phyloP scores from a whole-genome alignment of 176 grass and related monocot species.

The Eleusine coracana region DNA sequence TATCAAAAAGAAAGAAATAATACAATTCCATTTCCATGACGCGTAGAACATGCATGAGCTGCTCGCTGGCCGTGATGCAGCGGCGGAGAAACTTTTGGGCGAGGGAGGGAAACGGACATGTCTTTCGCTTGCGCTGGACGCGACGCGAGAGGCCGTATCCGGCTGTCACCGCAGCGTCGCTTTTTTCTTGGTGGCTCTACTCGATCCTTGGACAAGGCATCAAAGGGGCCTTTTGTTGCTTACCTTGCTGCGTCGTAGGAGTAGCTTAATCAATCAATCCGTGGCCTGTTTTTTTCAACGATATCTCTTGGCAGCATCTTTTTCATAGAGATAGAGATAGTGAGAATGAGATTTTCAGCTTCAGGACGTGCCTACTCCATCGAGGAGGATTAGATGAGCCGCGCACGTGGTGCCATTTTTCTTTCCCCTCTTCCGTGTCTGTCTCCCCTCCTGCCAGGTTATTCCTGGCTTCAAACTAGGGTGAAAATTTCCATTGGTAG shows the following conservation, averaged over 20 bases:
- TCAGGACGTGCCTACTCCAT: no score
- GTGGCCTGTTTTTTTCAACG: no score
- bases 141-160: background rate
- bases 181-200: background rate
- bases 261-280: no score
- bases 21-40: background rate
- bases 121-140: slow-evolving; percentile 35
- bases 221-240: background rate
- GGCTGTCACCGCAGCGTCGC: background rate
- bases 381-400: no score
- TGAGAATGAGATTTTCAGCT: no score
- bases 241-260: no score
- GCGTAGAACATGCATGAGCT: background rate
- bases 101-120: slow-evolving; percentile 6
- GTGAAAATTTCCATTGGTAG: background rate
- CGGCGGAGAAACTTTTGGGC: background rate
- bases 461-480: no score
- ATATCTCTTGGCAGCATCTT: no score
- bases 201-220: background rate
- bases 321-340: no score
- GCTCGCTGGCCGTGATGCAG: background rate
- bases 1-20: background rate
- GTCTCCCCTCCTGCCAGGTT: no score
- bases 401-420: no score
- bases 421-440: no score